Base-by-base conservation (phyloP, 495 filamentous ascomycete genomes). In the Entonaema liquescens region DNA sequence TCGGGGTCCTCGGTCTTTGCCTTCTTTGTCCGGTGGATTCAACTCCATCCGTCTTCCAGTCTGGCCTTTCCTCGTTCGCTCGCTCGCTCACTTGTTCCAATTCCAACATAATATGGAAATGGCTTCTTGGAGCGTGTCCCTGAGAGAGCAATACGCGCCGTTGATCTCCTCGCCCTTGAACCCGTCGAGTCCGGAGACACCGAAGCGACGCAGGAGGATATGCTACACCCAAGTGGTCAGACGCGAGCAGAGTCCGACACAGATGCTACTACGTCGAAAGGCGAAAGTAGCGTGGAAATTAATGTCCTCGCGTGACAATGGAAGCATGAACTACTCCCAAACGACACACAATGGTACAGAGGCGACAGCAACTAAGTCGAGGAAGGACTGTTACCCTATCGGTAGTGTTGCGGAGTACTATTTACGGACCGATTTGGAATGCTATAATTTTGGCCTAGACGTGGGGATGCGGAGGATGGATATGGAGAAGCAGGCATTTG, bases 181-280 rank as follows among this genome's bases (percentile, higher is more conserved):
- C 29, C 70, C 70, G 17, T 36, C 33, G 62, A 66, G 47, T 4
- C 11, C 62, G 11, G 65, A 66, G 26, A 54, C 61, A 42, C 15
- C 54, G 58, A 69, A 29, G 33, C 70, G 52, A 26, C 31, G 49
- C 0, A 65, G 35, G 50, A 65, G 61, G 6, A 35, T 28, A 33
- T 33, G 35, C 35, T 55, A 55, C 3, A 11, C 28, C n/a, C 64
- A 38, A 44, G 47, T 23, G 8, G 21, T 28, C 28, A 58, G 59
- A 42, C 65, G 62, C 35, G 70, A 73, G 19, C 56, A 35, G 44
- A 78, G 76, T 58, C 79, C 77, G 9, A 78, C 74, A 0, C 62
- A 78, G 57, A 71, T 50, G 19, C 67, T 80, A 11, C 65, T 80
- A 56, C 77, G 79, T 3, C 73, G 75, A 5, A 79, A 80, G 33